Evolutionary conservation across 2,329 filamentous ascomycete genomes (phyloP), one percentile per base, ranked within the genome.

Genomic region (Volutella citrinella): DNA sequence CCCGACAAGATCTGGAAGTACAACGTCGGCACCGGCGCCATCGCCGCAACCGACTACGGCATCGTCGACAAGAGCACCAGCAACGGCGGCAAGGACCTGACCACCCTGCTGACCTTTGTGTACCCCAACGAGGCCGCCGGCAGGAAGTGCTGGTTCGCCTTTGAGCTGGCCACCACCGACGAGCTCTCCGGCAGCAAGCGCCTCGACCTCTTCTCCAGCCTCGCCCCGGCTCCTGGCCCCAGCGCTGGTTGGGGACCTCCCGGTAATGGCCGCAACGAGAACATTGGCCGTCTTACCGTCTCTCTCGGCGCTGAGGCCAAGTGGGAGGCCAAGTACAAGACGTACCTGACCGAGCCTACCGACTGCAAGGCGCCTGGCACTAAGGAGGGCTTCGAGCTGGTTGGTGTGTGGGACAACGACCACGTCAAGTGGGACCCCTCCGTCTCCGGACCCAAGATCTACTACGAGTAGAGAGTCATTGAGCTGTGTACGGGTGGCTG

Each of bases 31-130:
- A 48, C 30, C 16, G 52, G 52, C 22, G 46, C 49, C 36, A 52
- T 54, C 34, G 28, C 32, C 14, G n/a, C 34, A 13, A 40, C 42
- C 2, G 14, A 14, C 14, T 19, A 20, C 4, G 45, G 45, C 10
- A n/a, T 41, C 1, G 37, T 55, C 12, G 36, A 31, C 23, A 54
- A 55, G 35, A 36, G 26, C 8, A 40, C 43, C 24, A 34, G 34
- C 39, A 51, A 56, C 42, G 30, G 22, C 3, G 47, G 49, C 32
- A 39, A 52, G 27, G 53, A 58, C 37, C 40, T 45, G 34, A 58
- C 52, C 19, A 45, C 54, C 27, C 54, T 58, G 23, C 19, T 56
- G 17, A 55, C 51, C 28, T 57, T 57, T 24, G 48, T 42, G n/a
- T 56, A 57, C 31, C 49, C 49, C 30, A 26, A 33, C 18, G 40